phyloP scores from a whole-genome alignment of 176 grass and related monocot species.

The Carex pumila region DNA sequence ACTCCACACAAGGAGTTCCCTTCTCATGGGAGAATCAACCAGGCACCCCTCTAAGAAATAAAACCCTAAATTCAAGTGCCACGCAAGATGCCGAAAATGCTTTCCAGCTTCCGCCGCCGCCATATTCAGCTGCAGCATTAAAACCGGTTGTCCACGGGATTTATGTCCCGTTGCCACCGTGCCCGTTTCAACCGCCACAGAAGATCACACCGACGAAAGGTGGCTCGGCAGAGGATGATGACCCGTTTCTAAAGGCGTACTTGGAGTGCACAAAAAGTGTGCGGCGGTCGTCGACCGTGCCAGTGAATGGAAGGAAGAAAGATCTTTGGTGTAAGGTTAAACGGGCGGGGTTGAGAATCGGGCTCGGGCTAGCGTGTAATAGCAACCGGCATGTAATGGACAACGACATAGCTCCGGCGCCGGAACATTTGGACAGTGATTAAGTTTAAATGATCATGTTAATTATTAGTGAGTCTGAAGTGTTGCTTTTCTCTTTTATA shows the following conservation, averaged over 20 bases:
- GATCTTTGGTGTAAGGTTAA: slow-evolving; percentile 2
- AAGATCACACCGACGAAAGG: not conserved
- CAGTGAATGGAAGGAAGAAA: not conserved
- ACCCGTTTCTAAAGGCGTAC: slow-evolving; percentile 40
- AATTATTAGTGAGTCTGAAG: not conserved
- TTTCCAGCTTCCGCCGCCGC: slow-evolving; percentile 3
- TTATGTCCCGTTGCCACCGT: slow-evolving; percentile 33
- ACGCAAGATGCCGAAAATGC: not conserved
- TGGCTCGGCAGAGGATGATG: slow-evolving; percentile 8
- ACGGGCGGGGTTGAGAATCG: not conserved
- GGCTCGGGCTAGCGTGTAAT: slow-evolving; percentile 10
- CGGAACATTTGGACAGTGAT: slow-evolving; percentile 2
- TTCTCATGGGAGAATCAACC: slow-evolving; percentile 51
- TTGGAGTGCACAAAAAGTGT: slow-evolving; percentile 39
- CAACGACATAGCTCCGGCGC: not conserved
- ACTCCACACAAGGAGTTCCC: slow-evolving; percentile 10
- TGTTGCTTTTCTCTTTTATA: not conserved
- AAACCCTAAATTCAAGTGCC: not conserved
- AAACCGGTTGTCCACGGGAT: slow-evolving; percentile 9
- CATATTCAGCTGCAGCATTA: not conserved
- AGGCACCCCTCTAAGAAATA: slow-evolving; percentile 18
- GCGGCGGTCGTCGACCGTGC: not conserved
- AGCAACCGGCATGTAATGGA: slow-evolving; percentile 15
- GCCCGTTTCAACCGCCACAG: slow-evolving; percentile 18
- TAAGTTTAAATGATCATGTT: not conserved